These are phyloP conservation scores for Hyparrhenia diplandra DNA, from an alignment of 176 grass and related monocot species.

Conservation along the genomic window DNA sequence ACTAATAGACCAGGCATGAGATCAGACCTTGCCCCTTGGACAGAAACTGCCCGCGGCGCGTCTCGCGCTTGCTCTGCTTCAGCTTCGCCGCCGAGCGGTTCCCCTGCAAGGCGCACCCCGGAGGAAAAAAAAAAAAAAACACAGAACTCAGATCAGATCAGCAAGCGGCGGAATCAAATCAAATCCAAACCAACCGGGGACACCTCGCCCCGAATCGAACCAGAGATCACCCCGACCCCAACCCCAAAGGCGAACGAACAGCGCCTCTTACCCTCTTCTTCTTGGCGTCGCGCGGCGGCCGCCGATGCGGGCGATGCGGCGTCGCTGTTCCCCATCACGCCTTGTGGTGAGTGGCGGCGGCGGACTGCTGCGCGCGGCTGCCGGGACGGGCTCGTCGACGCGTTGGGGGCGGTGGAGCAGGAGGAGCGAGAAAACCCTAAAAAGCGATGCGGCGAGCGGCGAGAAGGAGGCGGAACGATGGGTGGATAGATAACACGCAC, in stretches of 20 bases:
- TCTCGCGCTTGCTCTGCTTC: conserved; percentile 96
- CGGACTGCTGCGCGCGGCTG: background rate
- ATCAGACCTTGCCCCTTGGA: conserved; percentile 91
- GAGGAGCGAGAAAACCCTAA: conserved; percentile 43
- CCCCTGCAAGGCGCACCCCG: conserved; percentile 30
- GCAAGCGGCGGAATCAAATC: conserved; percentile 9
- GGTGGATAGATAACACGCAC: conserved; percentile 37
- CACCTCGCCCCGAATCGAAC: conserved; percentile 18
- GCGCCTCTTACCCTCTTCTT: conserved; percentile 62
- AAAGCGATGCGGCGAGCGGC: conserved; percentile 23
- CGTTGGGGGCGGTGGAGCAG: background rate
- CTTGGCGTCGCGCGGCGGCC: conserved; percentile 50
- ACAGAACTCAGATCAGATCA: conserved; percentile 33
- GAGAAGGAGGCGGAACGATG: background rate
- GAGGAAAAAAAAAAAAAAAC: background rate
- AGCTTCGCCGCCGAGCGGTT: conserved; percentile 85
- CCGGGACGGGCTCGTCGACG: background rate
- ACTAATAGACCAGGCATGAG: background rate
- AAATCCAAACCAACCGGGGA: background rate
- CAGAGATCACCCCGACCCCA: conserved; percentile 12
- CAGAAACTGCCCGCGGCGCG: conserved; percentile 94
- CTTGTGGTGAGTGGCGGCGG: background rate
- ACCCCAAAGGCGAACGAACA: background rate
- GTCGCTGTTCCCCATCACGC: conserved; percentile 59
- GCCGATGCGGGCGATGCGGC: conserved; percentile 32